Conservation (phyloP, 176 grass and related monocot species). For the Pharus latifolius region DNA sequence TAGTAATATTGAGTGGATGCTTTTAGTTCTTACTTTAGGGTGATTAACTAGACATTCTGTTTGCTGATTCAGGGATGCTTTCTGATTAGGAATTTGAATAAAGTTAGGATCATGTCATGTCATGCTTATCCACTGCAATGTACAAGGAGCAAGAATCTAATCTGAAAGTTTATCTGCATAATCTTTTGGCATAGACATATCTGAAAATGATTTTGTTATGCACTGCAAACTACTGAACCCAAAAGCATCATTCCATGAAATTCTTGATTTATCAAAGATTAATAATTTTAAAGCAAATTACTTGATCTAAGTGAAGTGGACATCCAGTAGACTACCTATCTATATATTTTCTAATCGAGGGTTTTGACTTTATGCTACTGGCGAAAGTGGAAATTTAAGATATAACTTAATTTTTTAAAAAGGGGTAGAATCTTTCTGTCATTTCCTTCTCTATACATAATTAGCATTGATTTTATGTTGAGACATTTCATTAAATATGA, state of each 20-base stretch:
- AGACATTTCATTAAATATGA: no score
- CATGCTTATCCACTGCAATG: not conserved
- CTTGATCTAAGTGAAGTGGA: not conserved
- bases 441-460: no score
- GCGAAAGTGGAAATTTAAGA: no score
- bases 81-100: slow-evolving; percentile 10
- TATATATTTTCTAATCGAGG: no score
- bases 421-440: no score
- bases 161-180: not conserved
- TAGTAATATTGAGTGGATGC: not conserved
- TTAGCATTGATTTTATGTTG: no score
- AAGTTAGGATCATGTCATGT: slow-evolving; percentile 4
- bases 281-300: not conserved
- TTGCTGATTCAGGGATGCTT: slow-evolving; percentile 14
- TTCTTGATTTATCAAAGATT: not conserved
- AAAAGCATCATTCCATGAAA: not conserved
- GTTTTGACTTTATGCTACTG: no score
- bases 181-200: not conserved
- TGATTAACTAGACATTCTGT: slow-evolving; percentile 4
- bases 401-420: no score
- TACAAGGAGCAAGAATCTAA: slow-evolving; percentile 14
- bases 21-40: not conserved
- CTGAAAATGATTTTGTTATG: not conserved
- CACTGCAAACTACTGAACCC: not conserved
- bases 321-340: not conserved